Percentiles rank a stretch among this genome's conserved stretches.
These are phyloP conservation scores for Heritiera fomes DNA, from an alignment of 345 rosid genomes.

Conservation along the genomic window DNA sequence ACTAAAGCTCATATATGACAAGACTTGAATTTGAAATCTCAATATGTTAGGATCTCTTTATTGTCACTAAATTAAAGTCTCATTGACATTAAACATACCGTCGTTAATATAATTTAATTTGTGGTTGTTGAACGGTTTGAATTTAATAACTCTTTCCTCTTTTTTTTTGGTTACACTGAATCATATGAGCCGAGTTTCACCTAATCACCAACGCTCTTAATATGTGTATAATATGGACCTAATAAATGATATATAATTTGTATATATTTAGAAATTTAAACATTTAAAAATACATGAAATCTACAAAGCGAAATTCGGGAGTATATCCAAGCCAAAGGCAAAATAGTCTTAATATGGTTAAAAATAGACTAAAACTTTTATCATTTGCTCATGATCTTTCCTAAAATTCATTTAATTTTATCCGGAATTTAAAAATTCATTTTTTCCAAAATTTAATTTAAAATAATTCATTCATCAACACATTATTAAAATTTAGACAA, in stretches of 20 bases:
- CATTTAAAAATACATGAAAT: neutral
- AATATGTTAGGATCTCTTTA: no score
- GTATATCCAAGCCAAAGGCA: neutral
- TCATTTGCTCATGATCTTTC: no score
- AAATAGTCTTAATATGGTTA: neutral
- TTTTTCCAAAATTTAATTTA: neutral
- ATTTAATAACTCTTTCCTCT: neutral
- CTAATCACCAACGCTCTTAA: constrained; percentile 7
- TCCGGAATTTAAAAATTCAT: no score
- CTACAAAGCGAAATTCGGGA: neutral
- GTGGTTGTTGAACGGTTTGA: constrained; percentile 7
- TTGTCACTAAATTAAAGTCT: no score
- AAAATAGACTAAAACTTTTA: no score
- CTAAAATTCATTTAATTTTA: neutral
- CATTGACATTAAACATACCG: neutral
- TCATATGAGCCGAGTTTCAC: neutral
- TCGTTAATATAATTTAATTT: constrained; percentile 1
- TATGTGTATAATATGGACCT: neutral
- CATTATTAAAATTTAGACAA: no score
- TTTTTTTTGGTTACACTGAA: no score
- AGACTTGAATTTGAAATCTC: no score
- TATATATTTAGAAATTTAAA: neutral
- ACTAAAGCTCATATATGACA: no score
- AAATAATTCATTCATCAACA: neutral
- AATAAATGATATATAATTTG: neutral